These are phyloP conservation scores for Colletotrichum sp. DNA, from an alignment of 2,329 filamentous ascomycete genomes.

Conservation along the genomic window DNA sequence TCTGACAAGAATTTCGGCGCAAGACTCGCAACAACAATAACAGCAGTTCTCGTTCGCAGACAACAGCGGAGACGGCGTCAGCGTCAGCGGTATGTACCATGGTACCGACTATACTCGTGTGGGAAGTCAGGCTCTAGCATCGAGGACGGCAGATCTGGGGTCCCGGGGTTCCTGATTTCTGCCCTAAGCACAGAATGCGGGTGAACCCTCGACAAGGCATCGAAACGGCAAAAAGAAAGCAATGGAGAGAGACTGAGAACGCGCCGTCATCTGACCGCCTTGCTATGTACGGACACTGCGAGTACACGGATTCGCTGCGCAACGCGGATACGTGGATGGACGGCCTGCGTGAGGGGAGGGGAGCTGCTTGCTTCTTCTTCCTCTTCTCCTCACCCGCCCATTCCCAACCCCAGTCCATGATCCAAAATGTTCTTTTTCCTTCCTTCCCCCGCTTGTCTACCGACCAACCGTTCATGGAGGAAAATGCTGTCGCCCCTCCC, in stretches of 20 bases:
- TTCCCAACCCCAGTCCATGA: background rate
- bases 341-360: background rate
- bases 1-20: slow-evolving; percentile 12
- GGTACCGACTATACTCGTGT: background rate
- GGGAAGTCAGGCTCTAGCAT: background rate
- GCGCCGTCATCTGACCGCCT: background rate
- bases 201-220: background rate
- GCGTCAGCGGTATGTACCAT: background rate
- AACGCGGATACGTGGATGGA: background rate
- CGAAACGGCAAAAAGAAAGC: slow-evolving; percentile 11
- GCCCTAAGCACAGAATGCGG: background rate
- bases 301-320: background rate
- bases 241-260: background rate
- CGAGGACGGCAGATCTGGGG: background rate
- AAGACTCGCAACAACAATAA: slow-evolving; percentile 3
- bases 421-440: background rate
- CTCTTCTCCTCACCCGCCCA: background rate
- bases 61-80: background rate
- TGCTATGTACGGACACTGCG: background rate
- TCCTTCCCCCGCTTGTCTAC: background rate
- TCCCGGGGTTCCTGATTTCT: background rate
- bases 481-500: background rate
- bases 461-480: background rate
- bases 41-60: background rate
- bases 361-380: background rate